Evolutionary conservation across 2,329 filamentous ascomycete genomes (phyloP), one percentile per base, ranked within the genome.

Genomic region (Ophiostoma himal-ulmi): DNA sequence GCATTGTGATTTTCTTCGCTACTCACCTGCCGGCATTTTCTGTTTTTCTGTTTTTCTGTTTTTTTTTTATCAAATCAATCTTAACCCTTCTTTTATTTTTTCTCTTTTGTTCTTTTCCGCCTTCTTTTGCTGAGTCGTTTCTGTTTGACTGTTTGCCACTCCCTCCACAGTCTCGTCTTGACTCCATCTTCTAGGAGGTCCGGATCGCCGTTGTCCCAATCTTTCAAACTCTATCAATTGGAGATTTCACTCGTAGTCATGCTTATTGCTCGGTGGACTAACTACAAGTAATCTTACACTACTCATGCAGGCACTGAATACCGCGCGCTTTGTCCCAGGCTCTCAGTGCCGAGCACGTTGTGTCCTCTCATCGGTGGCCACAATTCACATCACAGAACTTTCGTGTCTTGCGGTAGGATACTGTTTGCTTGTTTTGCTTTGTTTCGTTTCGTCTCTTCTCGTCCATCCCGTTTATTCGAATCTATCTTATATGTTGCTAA

Each of bases 401-500:
- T 8, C 11, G n/a, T 13, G 26, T 26, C 52, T 57, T 26, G 4
- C 22, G 2, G n/a, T 11, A 26, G 5, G 17, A 4, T 26, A 57
- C 10, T 30, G n/a, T 26, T 26, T 26, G 17, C 52, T 65, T 70
- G 52, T 68, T 52, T 68, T 60, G 52, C 26, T 62, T 62, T 34
- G 57, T 62, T 62, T 62, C 57, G 57, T 62, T 34, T 62, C 26
- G 57, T 62, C 26, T 62, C 57, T 62, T 34, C 8, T 14, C 20
- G 5, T 14, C 20, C 54, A 30, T 17, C 52, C 26, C 26, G 5
- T 34, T 36, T 5, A 17, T 62, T 34, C 3, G 8, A 10, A 20
- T 48, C 5, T 57, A 17, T 57, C 14, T 57, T 7, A 14, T 57
- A n/a, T 57, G n/a, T 57, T 57, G 22, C 7, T 17, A 57, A 26